Percentiles rank a stretch among this genome's conserved stretches.
Evolutionary conservation across 1,139 yeast species (phyloP).

Genomic region (Nakaseomyces sp.): DNA sequence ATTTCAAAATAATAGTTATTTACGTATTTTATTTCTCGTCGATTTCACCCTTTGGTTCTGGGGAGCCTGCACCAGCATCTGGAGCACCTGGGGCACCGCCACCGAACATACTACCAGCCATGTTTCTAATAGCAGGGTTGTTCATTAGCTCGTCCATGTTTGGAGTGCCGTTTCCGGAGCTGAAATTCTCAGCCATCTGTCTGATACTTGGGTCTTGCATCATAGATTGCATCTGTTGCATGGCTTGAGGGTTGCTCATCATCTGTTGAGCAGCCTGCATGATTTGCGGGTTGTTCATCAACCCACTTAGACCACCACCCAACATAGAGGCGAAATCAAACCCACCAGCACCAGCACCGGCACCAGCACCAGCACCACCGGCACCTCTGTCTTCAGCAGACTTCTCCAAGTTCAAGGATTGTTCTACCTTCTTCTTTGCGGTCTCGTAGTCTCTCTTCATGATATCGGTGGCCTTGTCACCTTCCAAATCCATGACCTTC

Average conservation of each 20-base stretch:
- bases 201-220: slow-evolving; percentile 75
- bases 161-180: slow-evolving; percentile 53
- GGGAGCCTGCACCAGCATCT: slow-evolving; percentile 2
- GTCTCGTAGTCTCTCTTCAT: slow-evolving; percentile 93
- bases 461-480: slow-evolving; percentile 73
- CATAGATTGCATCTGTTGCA: slow-evolving; percentile 57
- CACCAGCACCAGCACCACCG: slow-evolving; percentile 23
- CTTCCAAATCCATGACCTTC: slow-evolving; percentile 79
- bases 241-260: slow-evolving; percentile 83
- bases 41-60: slow-evolving; percentile 8
- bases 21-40: slow-evolving; percentile 4
- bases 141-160: slow-evolving; percentile 64
- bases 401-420: slow-evolving; percentile 44
- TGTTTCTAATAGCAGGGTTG: slow-evolving; percentile 65
- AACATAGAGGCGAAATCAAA: slow-evolving; percentile 58
- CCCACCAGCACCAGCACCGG: slow-evolving; percentile 47
- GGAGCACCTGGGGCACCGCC: slow-evolving; percentile 24
- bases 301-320: slow-evolving; percentile 58
- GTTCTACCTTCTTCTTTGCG: slow-evolving; percentile 77
- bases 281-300: slow-evolving; percentile 82
- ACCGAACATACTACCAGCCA: slow-evolving; percentile 49
- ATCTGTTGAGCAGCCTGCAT: slow-evolving; percentile 90
- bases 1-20: too few relatives aligned
- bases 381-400: slow-evolving; percentile 10
- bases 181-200: slow-evolving; percentile 67